Conservation (phyloP, 192 early-diverging fungal genomes). For the Coemansia erecta region DNA sequence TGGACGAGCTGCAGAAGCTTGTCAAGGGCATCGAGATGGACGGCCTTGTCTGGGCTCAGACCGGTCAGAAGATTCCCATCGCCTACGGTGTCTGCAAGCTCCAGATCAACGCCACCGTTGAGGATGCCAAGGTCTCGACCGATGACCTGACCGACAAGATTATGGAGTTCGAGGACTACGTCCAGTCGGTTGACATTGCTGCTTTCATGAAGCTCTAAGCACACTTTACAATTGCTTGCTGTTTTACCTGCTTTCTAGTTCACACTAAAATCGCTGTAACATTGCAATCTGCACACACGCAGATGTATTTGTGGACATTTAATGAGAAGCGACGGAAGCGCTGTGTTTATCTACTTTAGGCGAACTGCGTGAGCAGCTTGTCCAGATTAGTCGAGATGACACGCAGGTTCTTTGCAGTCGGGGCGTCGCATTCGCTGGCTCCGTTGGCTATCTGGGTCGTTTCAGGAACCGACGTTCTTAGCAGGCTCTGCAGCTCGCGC, state of each 20-base stretch:
- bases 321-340: too few species aligned
- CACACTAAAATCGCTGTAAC: constrained; percentile 7
- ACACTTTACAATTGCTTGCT: not conserved
- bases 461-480: constrained; percentile 13
- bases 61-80: constrained; percentile 72
- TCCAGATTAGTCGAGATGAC: constrained; percentile 28
- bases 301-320: too few species aligned
- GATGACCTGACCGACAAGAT: constrained; percentile 86
- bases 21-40: constrained; percentile 80
- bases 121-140: constrained; percentile 87
- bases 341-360: not conserved
- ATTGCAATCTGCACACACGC: not conserved
- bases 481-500: constrained; percentile 20
- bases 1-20: constrained; percentile 68
- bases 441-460: not conserved
- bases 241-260: constrained; percentile 1
- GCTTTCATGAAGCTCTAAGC: constrained; percentile 88
- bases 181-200: constrained; percentile 89
- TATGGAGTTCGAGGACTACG: constrained; percentile 74
- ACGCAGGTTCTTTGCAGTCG: constrained; percentile 40
- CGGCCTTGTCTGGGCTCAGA: constrained; percentile 86
- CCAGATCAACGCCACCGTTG: constrained; percentile 87
- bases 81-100: constrained; percentile 98
- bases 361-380: constrained; percentile 36
- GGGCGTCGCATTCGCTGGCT: constrained; percentile 23